These are phyloP conservation scores for Cochlearia excelsa DNA, from an alignment of 345 rosid genomes.

Conservation along the genomic window DNA sequence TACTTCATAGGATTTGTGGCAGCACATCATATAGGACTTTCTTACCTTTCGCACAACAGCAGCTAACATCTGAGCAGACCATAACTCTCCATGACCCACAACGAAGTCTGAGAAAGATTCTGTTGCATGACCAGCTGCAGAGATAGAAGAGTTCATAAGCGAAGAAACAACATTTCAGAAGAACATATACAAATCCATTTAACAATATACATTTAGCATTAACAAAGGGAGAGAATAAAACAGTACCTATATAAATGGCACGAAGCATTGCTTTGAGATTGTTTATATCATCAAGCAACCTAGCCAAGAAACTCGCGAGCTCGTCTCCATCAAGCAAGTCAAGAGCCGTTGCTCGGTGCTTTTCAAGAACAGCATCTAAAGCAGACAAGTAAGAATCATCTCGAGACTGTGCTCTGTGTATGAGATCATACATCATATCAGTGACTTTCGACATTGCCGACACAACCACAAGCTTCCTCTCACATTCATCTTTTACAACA, in stretches of 20 bases:
- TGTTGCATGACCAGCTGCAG: constrained; percentile 93
- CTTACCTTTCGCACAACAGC: constrained; percentile 72
- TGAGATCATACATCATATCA: constrained; percentile 96
- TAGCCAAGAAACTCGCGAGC: constrained; percentile 71
- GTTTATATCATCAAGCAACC: constrained; percentile 65
- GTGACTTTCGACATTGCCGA: constrained; percentile 99
- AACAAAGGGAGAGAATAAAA: background rate
- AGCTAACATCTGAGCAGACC: constrained; percentile 94
- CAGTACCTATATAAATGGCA: constrained; percentile 75
- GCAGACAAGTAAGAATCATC: constrained; percentile 81
- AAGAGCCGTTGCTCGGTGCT: constrained; percentile 68
- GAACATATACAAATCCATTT: background rate
- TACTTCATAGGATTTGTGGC: too few species aligned
- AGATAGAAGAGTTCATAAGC: constrained; percentile 22
- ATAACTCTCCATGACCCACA: constrained; percentile 92
- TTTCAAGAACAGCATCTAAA: constrained; percentile 69
- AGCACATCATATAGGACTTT: background rate
- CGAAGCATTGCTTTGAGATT: constrained; percentile 97
- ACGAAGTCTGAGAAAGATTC: constrained; percentile 96
- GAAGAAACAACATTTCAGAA: constrained; percentile 8
- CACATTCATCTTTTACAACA: constrained; percentile 56
- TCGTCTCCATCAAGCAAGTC: constrained; percentile 78
- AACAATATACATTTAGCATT: background rate
- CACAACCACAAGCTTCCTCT: constrained; percentile 81
- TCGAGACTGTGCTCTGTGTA: constrained; percentile 76